These are phyloP conservation scores for Tripterygium wilfordii DNA, from an alignment of 177 flowering plant species.

Conservation along the genomic window DNA sequence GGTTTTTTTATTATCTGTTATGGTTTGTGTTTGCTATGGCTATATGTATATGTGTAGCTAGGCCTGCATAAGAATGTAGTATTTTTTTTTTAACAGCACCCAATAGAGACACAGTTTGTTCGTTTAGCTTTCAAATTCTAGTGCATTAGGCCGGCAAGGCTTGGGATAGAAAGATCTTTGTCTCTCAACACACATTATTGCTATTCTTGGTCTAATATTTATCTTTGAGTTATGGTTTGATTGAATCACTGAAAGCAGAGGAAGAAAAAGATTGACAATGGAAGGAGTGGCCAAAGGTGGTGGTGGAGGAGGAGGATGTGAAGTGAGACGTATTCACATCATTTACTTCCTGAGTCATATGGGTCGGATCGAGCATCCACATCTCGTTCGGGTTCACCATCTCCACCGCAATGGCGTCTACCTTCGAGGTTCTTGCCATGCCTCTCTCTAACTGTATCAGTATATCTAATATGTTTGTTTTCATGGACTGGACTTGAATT, in stretches of 20 bases:
- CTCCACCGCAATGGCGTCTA: constrained; percentile 45
- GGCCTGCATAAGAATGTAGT: too few relatives aligned
- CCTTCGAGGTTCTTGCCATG: constrained; percentile 46
- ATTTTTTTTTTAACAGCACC: too few relatives aligned
- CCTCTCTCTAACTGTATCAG: too few relatives aligned
- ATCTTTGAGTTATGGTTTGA: background rate
- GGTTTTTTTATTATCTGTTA: too few relatives aligned
- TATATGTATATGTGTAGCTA: too few relatives aligned
- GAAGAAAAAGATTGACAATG: constrained; percentile 26
- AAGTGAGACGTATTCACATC: constrained; percentile 53
- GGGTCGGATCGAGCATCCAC: constrained; percentile 76
- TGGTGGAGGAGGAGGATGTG: constrained; percentile 23
- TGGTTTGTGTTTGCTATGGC: too few relatives aligned
- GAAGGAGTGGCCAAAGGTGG: background rate
- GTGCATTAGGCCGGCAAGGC: too few relatives aligned
- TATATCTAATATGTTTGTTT: too few relatives aligned
- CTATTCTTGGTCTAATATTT: background rate
- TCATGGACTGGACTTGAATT: too few relatives aligned
- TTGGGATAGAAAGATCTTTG: background rate
- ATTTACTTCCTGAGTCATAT: constrained; percentile 61
- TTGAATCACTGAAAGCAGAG: background rate
- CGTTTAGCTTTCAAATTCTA: too few relatives aligned
- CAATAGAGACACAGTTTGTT: too few relatives aligned
- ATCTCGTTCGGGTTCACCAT: constrained; percentile 70
- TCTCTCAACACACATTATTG: background rate